Evolutionary conservation across 2,329 filamentous ascomycete species (phyloP), one percentile per base, ranked within the genome.

Genomic region (Basipetospora chlamydospora): DNA sequence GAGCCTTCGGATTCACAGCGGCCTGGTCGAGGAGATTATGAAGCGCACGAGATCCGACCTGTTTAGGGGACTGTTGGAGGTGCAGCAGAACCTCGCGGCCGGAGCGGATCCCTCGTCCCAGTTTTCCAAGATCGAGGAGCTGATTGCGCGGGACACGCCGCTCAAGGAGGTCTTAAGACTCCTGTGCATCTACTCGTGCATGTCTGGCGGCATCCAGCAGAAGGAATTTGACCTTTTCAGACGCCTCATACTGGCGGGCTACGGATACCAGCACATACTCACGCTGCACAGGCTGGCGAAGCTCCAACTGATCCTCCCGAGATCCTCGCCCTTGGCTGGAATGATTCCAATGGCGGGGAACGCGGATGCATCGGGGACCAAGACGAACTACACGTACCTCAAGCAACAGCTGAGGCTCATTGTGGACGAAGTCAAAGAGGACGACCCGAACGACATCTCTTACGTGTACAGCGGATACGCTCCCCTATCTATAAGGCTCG

Each of bases 401-500:
- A 80, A 92, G 38, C 93, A 90, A 54, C 77, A 79, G 42, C 71
- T 98, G 11, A 76, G 80, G 21, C 70, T 98, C 12, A 93, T 95
- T 52, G 80, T 95, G 39, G 90, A 98, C 53, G 90, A 96, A 53
- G 88, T 98, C 26, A 87, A 93, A 51, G 90, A 98, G 56, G 78
- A 90, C 41, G 81, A 92, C 32, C 90, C 90, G 3, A 83, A 90
- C 49, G 90, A 98, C 48, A 79, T 96, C 42, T 81, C 87, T n/a
- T 98, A 98, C 50, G 87, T 95, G 9, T 98, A 96, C 59, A 93
- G 84, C 44, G 92, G 90, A 36, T 98, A 96, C 52, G 90, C 92
- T 4, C 92, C 90, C 0, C 69, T 98, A 10, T 93, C 84, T 30
- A 73, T 96, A 37, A 78, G 90, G 12, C 71, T 98, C 4, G 80